Percentiles rank a stretch among this genome's conserved stretches.
These are phyloP conservation scores for Aspergillus avenaceus DNA, from an alignment of 495 filamentous ascomycete species.

Conservation along the genomic window DNA sequence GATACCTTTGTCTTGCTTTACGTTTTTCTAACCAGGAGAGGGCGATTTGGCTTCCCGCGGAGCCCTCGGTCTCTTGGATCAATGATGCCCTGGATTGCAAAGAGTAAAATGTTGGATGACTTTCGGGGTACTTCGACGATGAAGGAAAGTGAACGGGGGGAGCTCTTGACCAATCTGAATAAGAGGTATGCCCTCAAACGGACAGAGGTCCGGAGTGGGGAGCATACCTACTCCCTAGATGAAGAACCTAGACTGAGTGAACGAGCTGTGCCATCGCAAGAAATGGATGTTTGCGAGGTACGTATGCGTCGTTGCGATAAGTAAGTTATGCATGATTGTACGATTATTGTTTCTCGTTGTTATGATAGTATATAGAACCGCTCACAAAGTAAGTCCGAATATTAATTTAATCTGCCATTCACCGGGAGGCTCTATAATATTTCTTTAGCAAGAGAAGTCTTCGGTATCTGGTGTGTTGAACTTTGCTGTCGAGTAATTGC, in stretches of 20 bases:
- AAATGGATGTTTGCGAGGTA: no score
- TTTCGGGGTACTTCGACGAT: constrained; percentile 2
- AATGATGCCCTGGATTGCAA: constrained; percentile 2
- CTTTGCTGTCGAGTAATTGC: no score
- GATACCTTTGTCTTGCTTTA: constrained; percentile 1
- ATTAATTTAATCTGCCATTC: no score
- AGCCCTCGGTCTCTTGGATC: constrained; percentile 5
- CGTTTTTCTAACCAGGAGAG: constrained; percentile 2
- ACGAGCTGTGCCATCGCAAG: no score
- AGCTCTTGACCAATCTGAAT: not conserved
- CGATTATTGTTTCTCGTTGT: no score
- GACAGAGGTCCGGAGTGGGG: not conserved
- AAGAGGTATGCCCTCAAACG: constrained; percentile 1
- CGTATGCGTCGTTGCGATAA: no score
- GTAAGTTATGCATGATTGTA: no score
- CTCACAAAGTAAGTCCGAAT: no score
- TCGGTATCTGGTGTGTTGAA: no score
- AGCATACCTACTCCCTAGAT: constrained; percentile 1
- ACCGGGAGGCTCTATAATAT: no score
- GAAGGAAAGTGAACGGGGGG: not conserved
- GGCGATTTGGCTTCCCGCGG: constrained; percentile 2
- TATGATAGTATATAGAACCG: no score
- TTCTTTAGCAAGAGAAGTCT: no score
- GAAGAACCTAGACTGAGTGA: not conserved
- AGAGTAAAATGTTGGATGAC: constrained; percentile 1